Base-by-base conservation (phyloP, 768 basidiomycete species). In the Russula foetens region DNA sequence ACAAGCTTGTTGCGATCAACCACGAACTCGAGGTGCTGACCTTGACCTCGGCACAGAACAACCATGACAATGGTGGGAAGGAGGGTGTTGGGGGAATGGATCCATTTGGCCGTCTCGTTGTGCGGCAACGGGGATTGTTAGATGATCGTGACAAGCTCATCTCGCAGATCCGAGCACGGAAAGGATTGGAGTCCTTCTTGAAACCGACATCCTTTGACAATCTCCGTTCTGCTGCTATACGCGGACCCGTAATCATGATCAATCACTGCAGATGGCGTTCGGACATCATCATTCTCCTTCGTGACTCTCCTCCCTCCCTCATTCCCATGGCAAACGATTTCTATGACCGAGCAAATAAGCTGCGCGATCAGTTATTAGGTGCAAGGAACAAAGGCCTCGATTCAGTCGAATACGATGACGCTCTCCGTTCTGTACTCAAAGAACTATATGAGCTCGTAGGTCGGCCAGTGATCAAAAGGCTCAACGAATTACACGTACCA, bases 321-420 rank as follows among this genome's bases (percentile, higher is more conserved):
- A 49, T 84, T 73, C 80, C 82, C 1, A 83, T 82, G 29, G 80
- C 84, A 70, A 75, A 84, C 38, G 38, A 26, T 26, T 52, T 52
- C 12, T 39, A 26, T 39, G 35, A 5, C 21, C 51, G 24, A 14
- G 73, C 81, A 77, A 26, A 79, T 71, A 17, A 72, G 81, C 69
- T 83, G 14, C 35, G 26, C 7, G 38, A 49, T 41, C 12, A 17
- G 2, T 8, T 57, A 28, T n/a, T 57, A 14, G n/a, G 14, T 7
- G 28, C 38, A 8, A 35, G 28, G 23, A 41, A 41, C 0, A 24
- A 14, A 11, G 56, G 47, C 8, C 47, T 57, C 14, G 49, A 58
- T 2, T 50, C 48, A 14, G 8, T 7, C 9, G 26, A 53, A 35
- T 47, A 59, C 29, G 52, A 33, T 0, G 17, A 17, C 0, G 28